phyloP scores from a whole-genome alignment of 129 eudicot species.

The Chrysanthemum lavandulifolium region DNA sequence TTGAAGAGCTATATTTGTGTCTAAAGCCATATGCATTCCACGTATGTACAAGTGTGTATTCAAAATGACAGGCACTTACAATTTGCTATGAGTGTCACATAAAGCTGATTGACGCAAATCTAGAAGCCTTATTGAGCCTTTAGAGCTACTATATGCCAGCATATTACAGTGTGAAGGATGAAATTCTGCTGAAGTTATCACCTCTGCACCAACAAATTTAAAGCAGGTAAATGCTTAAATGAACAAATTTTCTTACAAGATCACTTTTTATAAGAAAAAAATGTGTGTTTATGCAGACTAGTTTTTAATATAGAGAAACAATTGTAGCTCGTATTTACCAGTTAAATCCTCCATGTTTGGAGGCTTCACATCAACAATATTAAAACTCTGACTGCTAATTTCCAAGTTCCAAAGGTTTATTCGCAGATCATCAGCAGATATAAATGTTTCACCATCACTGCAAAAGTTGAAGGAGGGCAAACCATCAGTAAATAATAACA shows the following conservation, averaged over 20 bases:
- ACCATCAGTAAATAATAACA: conserved; percentile 11
- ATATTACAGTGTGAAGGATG: conserved; percentile 91
- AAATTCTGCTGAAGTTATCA: conserved; percentile 92
- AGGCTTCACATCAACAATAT: conserved; percentile 91
- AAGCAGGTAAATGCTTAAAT: background rate
- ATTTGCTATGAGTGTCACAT: conserved; percentile 82
- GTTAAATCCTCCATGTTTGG: conserved; percentile 97
- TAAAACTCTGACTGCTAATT: conserved; percentile 90
- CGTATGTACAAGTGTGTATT: background rate
- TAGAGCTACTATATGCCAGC: conserved; percentile 96
- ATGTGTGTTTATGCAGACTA: background rate
- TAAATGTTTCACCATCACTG: conserved; percentile 98
- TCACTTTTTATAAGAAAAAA: background rate
- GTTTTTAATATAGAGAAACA: background rate
- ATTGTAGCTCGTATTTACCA: conserved; percentile 41
- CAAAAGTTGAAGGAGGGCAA: conserved; percentile 19
- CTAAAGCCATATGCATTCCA: background rate
- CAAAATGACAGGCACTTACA: conserved; percentile 52
- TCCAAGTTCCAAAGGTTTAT: conserved; percentile 98
- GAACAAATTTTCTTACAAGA: too few species aligned
- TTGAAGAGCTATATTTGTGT: too few species aligned
- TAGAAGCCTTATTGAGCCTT: conserved; percentile 88
- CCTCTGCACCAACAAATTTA: conserved; percentile 64
- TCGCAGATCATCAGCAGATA: conserved; percentile 96
- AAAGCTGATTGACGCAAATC: conserved; percentile 95